Evolutionary conservation across 83 land plant genomes (phyloP).

Genomic region (Diphasiastrum complanatum): DNA sequence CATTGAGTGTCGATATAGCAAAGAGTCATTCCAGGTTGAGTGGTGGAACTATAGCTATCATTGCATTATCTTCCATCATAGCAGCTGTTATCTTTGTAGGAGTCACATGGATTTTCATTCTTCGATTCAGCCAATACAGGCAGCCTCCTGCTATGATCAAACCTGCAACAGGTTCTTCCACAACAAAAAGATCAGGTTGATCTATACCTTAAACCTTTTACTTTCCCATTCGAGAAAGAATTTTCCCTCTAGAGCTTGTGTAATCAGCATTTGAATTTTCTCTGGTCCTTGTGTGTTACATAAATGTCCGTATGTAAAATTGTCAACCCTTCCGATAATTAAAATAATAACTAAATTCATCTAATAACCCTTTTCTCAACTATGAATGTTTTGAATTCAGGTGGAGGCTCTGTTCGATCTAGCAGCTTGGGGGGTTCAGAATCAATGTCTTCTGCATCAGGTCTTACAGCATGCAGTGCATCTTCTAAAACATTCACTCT

Average conservation of each 20-base stretch:
- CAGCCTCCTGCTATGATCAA: not conserved
- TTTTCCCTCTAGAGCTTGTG: too few relatives aligned
- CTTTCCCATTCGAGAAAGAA: too few relatives aligned
- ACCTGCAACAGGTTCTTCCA: conserved; percentile 2
- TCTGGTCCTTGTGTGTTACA: not conserved
- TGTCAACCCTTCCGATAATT: not conserved
- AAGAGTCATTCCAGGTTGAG: not conserved
- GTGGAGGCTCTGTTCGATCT: not conserved
- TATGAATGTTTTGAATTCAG: not conserved
- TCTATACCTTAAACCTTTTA: too few relatives aligned
- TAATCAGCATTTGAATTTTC: not conserved
- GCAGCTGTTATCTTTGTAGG: not conserved
- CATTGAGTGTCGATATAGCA: not conserved
- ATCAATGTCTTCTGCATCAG: not conserved
- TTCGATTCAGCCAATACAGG: not conserved
- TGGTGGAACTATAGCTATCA: not conserved
- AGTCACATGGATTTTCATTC: not conserved
- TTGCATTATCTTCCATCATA: not conserved
- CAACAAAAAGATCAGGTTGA: conserved; percentile 6
- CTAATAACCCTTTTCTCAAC: not conserved
- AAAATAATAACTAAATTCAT: too few relatives aligned
- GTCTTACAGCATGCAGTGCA: not conserved
- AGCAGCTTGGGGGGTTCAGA: not conserved
- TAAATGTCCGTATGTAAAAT: not conserved
- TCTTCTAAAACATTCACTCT: not conserved